phyloP scores from a whole-genome alignment of 306 rosid species.

The Pyrus bretschneideri region DNA sequence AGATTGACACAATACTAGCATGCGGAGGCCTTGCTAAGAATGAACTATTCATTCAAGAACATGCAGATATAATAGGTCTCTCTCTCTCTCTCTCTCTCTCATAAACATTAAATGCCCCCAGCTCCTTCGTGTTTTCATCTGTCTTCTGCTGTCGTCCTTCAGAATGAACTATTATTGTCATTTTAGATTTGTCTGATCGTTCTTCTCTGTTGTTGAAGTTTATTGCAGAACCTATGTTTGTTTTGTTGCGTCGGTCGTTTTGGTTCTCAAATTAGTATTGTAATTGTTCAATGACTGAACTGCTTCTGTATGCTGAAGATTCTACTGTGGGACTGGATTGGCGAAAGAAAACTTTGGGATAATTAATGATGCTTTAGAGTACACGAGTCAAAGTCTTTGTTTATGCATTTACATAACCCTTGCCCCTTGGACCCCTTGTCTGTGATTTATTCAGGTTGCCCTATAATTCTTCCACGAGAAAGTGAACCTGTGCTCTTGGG shows the following conservation, averaged over 20 bases:
- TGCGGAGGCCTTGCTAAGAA: slow-evolving; percentile 96
- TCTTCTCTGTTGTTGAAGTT: background rate
- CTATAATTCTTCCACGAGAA: slow-evolving; percentile 92
- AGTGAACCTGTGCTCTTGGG: slow-evolving; percentile 92
- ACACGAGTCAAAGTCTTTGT: background rate
- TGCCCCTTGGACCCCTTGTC: background rate
- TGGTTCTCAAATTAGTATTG: background rate
- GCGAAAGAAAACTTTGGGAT: background rate
- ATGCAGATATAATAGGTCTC: slow-evolving; percentile 82
- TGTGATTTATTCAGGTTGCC: slow-evolving; percentile 52
- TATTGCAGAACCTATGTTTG: background rate
- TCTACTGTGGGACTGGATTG: background rate
- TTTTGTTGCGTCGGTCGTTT: background rate
- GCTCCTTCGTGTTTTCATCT: background rate
- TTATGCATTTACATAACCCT: background rate
- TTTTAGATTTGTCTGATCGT: background rate
- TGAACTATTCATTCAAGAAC: slow-evolving; percentile 78
- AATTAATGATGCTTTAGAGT: background rate
- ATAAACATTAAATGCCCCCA: background rate
- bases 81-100: background rate
- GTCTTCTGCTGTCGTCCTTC: background rate
- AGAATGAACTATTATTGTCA: background rate
- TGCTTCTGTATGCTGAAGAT: background rate
- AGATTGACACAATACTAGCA: slow-evolving; percentile 88
- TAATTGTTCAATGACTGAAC: background rate